phyloP scores from a whole-genome alignment of 2,329 filamentous ascomycete species.

The Colletotrichum limetticola region DNA sequence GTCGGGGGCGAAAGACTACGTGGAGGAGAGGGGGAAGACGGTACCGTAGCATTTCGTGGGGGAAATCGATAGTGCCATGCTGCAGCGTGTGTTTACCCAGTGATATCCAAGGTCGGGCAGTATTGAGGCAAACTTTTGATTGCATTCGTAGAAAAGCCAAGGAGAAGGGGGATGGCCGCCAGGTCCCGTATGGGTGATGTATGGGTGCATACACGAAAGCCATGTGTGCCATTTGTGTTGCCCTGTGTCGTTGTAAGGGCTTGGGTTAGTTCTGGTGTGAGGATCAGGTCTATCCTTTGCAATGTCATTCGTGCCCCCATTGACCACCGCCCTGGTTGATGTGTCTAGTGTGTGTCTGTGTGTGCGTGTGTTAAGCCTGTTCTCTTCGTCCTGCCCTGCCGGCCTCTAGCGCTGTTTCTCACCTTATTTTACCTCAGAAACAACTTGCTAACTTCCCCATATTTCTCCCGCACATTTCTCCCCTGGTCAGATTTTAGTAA shows the following conservation, averaged over 20 bases:
- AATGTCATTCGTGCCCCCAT: neutral
- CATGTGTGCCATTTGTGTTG: conserved; percentile 17
- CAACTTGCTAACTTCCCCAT: neutral
- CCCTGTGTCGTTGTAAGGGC: neutral
- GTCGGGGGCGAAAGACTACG: neutral
- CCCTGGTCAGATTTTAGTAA: conserved; percentile 2
- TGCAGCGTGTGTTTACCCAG: neutral
- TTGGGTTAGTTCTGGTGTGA: neutral
- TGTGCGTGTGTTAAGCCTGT: neutral
- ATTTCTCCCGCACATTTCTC: neutral
- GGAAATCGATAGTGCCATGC: conserved; percentile 16
- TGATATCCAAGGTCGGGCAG: neutral
- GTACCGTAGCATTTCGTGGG: conserved; percentile 31
- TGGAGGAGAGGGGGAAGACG: neutral
- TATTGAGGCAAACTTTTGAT: neutral
- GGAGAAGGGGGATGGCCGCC: neutral
- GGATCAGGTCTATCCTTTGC: neutral
- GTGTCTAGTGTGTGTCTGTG: neutral
- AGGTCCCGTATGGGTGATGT: neutral
- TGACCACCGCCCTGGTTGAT: neutral
- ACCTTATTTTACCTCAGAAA: neutral
- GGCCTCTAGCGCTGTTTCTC: neutral
- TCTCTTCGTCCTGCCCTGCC: neutral
- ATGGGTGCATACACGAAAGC: conserved; percentile 31
- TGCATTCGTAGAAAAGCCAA: neutral